Evolutionary conservation across 129 eudicot species (phyloP).

Genomic region (Chrysanthemum makinoi): DNA sequence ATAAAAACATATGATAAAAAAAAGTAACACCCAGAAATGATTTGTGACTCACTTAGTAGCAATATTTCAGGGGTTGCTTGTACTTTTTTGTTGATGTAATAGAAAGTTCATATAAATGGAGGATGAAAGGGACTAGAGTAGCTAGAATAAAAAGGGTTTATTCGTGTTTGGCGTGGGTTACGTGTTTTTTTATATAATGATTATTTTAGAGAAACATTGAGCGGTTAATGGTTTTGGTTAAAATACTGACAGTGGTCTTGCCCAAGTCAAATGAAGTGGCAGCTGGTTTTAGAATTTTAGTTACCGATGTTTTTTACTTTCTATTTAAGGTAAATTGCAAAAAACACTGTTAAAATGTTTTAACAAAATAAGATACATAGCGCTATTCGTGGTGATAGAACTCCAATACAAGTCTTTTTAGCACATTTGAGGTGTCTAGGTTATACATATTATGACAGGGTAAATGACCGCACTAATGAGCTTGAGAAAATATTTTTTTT

Average conservation of each 20-base stretch:
- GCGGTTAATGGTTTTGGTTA: slow-evolving; percentile 29
- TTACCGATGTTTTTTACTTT: background rate
- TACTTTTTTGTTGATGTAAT: background rate
- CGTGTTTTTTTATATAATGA: background rate
- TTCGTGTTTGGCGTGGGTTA: slow-evolving; percentile 34
- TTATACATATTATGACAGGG: too few relatives aligned
- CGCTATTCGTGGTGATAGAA: too few relatives aligned
- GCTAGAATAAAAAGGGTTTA: slow-evolving; percentile 24
- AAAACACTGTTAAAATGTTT: too few relatives aligned
- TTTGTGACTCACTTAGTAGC: slow-evolving; percentile 20
- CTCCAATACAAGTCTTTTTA: too few relatives aligned
- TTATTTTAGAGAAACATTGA: slow-evolving; percentile 6
- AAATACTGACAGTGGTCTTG: slow-evolving; percentile 6
- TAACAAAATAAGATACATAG: too few relatives aligned
- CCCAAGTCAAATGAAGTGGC: background rate
- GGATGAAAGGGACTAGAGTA: slow-evolving; percentile 25
- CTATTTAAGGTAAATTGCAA: background rate
- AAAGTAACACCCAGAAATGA: background rate
- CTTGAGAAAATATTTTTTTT: too few relatives aligned
- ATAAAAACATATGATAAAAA: background rate
- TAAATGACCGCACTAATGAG: too few relatives aligned
- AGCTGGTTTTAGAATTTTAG: background rate
- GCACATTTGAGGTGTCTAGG: too few relatives aligned
- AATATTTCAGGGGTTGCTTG: background rate
- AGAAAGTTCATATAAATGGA: slow-evolving; percentile 8